Conservation (phyloP, 345 rosid genomes). For the Pelargonium nanum region DNA sequence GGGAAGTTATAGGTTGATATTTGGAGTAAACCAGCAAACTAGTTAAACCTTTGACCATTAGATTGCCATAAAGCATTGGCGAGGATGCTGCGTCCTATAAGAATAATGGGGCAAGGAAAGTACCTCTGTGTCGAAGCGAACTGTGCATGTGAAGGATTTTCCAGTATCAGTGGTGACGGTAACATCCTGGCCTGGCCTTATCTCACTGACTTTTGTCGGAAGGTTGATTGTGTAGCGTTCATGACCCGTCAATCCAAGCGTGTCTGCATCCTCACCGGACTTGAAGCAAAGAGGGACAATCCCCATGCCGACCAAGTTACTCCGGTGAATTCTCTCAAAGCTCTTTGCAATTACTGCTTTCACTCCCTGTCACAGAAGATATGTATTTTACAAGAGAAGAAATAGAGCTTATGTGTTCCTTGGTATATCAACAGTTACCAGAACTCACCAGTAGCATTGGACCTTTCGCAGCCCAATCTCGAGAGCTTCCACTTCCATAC, state of each 20-base stretch:
- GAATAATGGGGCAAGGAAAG: no score
- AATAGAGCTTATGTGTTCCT: neutral
- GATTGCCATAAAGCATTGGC: no score
- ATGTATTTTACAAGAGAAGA: neutral
- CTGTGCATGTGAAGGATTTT: neutral
- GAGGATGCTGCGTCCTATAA: no score
- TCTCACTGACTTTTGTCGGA: slow-evolving; percentile 14
- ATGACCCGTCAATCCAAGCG: slow-evolving; percentile 46
- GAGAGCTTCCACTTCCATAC: slow-evolving; percentile 84
- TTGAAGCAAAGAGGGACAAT: slow-evolving; percentile 54
- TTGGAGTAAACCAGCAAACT: no score
- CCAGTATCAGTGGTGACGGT: neutral
- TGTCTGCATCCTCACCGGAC: slow-evolving; percentile 47
- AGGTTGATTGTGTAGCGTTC: slow-evolving; percentile 53
- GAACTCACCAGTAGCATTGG: slow-evolving; percentile 26
- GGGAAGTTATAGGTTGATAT: neutral
- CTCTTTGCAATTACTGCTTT: slow-evolving; percentile 61
- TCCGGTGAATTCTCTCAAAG: slow-evolving; percentile 61
- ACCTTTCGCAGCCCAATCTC: slow-evolving; percentile 95
- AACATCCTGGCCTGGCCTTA: neutral
- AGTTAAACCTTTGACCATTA: no score
- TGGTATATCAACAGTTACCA: neutral
- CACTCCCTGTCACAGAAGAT: slow-evolving; percentile 28
- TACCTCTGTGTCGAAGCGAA: neutral
- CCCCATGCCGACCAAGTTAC: slow-evolving; percentile 59